phyloP scores from a whole-genome alignment of 106 monocot species.

The Allium fistulosum region DNA sequence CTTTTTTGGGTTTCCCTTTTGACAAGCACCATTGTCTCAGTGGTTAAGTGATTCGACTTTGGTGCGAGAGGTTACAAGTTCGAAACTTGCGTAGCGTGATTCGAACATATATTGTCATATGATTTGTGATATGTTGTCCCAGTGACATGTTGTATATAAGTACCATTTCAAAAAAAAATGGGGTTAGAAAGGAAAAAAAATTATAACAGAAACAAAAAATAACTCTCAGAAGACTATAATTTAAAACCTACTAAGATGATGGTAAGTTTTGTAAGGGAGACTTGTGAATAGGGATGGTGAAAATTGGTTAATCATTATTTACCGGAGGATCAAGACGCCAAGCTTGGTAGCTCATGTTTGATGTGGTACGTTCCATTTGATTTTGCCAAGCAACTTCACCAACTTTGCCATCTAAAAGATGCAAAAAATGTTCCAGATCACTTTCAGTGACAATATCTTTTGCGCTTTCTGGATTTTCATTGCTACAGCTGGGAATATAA shows the following conservation, averaged over 20 bases:
- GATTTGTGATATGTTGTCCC: too few species aligned
- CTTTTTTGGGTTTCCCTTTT: too few species aligned
- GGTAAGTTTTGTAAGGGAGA: not conserved
- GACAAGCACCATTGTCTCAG: too few species aligned
- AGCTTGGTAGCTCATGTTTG: slow-evolving; percentile 74
- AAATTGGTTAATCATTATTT: not conserved
- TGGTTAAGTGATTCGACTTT: too few species aligned
- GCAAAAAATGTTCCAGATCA: slow-evolving; percentile 52
- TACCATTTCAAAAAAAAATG: too few species aligned
- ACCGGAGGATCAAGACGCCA: slow-evolving; percentile 82
- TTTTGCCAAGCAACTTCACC: slow-evolving; percentile 54
- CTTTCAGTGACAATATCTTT: slow-evolving; percentile 44
- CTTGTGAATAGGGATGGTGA: not conserved
- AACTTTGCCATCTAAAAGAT: slow-evolving; percentile 45
- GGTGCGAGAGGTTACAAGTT: too few species aligned
- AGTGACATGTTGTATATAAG: too few species aligned
- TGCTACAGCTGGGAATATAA: not conserved
- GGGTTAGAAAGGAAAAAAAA: too few species aligned
- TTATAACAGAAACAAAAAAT: too few species aligned
- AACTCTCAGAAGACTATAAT: not conserved
- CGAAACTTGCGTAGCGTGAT: too few species aligned
- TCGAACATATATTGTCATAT: too few species aligned
- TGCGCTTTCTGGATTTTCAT: slow-evolving; percentile 22
- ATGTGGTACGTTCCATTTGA: slow-evolving; percentile 59
- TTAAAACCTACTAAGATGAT: not conserved